Evolutionary conservation across 2,329 filamentous ascomycete genomes (phyloP).

Genomic region (Fusarium subglutinans): DNA sequence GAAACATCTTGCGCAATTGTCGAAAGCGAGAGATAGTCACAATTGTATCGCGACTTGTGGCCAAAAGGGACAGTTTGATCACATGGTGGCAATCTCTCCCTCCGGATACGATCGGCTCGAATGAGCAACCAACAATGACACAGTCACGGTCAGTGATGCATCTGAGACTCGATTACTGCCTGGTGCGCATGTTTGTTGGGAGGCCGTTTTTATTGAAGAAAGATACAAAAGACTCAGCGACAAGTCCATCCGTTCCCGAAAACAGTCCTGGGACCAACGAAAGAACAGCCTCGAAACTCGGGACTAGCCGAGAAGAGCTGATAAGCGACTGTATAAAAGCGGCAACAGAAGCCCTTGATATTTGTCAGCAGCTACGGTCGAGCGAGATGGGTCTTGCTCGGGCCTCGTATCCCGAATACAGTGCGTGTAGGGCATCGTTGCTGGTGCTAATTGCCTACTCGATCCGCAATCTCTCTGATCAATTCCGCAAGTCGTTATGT

Average conservation of each 20-base stretch:
- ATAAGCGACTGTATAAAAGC: constrained; percentile 2
- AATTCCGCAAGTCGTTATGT: neutral
- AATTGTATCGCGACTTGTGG: neutral
- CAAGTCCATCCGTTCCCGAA: neutral
- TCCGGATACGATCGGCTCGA: neutral
- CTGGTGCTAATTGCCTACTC: constrained; percentile 7
- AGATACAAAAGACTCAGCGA: neutral
- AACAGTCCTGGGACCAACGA: neutral
- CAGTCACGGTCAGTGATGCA: neutral
- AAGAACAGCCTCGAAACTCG: neutral
- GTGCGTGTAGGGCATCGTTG: constrained; percentile 1
- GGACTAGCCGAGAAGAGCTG: neutral
- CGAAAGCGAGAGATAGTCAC: neutral
- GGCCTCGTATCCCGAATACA: constrained; percentile 5
- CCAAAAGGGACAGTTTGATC: neutral
- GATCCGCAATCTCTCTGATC: neutral
- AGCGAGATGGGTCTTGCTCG: neutral
- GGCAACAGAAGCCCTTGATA: constrained; percentile 3
- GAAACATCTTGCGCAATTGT: neutral
- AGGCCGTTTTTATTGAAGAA: neutral
- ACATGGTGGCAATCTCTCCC: constrained; percentile 1
- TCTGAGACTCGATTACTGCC: neutral
- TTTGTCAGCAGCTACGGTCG: neutral
- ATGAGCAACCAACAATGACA: neutral
- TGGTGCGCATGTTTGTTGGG: neutral